Evolutionary conservation across 2,329 filamentous ascomycete species (phyloP), one percentile per base, ranked within the genome.

Genomic region (Penicillium palitans): DNA sequence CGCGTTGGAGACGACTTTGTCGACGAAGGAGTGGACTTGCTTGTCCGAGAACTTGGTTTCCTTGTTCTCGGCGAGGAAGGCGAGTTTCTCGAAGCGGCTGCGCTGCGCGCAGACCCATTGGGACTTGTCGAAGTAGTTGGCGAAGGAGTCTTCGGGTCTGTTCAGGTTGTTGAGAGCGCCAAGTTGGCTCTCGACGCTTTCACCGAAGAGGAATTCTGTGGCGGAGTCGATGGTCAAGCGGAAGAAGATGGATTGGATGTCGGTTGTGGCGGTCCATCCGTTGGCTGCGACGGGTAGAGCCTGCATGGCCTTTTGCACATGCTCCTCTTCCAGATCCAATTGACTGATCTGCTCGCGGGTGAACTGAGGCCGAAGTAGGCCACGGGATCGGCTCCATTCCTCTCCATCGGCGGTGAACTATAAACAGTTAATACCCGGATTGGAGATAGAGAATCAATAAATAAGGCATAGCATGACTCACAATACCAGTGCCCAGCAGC

Each of bases 301-400:
- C 21, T 81, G 79, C 71, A 96, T 85, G n/a, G 96, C 80, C 0
- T 85, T 83, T 68, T 90, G 82, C 25, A 93, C 83, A 70, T 96
- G 91, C 24, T 81, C 79, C 76, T 96, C 93, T 70, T 96, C 93
- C 59, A 88, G 87, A 52, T 91, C 83, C 60, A 96, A 78, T 73
- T 96, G 90, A 62, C 88, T 89, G 37, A 96, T 85, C 21, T 92
- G 89, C 69, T 96, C 90, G 67, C 89, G 89, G 69, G 91, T 87
- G 74, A 96, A 96, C 69, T 96, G 91, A 0, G 93, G 92, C 2
- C 92, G 83, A 61, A 97, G 87, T 59, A 96, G 80, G 63, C 90
- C 87, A n/a, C 93, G 84, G 52, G 88, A 91, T 56, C 83, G 82
- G 65, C 92, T 88, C 93, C 93, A 96, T 52, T 82, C 77, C 27